phyloP scores from a whole-genome alignment of 257 asterid species.

The Plantago major region DNA sequence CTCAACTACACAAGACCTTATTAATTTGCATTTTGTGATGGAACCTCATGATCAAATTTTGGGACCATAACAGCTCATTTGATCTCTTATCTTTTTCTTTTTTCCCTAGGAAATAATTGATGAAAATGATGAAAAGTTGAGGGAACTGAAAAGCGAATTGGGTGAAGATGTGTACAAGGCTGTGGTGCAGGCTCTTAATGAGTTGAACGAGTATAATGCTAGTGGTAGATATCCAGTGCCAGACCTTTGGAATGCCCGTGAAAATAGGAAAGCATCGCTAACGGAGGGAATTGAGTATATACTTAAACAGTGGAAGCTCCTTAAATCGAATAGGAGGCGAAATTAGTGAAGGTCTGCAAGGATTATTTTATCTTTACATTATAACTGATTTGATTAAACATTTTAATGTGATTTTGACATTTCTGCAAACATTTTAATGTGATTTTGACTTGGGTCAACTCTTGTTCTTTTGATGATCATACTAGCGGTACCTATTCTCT shows the following conservation, averaged over 20 bases:
- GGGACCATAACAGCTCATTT: neutral
- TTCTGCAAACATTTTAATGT: neutral
- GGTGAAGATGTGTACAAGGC: conserved; percentile 38
- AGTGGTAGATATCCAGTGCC: conserved; percentile 61
- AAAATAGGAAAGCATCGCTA: conserved; percentile 33
- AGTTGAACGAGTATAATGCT: conserved; percentile 53
- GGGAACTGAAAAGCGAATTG: conserved; percentile 28
- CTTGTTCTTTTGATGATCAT: neutral
- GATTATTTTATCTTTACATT: neutral
- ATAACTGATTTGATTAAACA: neutral
- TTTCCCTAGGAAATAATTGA: conserved; percentile 39
- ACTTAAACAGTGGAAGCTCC: conserved; percentile 44
- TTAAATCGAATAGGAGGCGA: conserved; percentile 27
- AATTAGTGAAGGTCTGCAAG: conserved; percentile 16
- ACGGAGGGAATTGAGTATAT: conserved; percentile 38
- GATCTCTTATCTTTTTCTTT: neutral
- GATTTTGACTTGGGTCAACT: neutral
- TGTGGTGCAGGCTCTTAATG: conserved; percentile 39
- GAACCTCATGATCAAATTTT: neutral
- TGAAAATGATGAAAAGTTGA: conserved; percentile 48
- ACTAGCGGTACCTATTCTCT: neutral
- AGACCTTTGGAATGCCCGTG: conserved; percentile 43
- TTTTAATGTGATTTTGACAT: neutral
- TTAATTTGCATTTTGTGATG: neutral
- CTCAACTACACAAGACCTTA: neutral